phyloP scores from a whole-genome alignment of 2,329 filamentous ascomycete species.

The Rutstroemia sp. region DNA sequence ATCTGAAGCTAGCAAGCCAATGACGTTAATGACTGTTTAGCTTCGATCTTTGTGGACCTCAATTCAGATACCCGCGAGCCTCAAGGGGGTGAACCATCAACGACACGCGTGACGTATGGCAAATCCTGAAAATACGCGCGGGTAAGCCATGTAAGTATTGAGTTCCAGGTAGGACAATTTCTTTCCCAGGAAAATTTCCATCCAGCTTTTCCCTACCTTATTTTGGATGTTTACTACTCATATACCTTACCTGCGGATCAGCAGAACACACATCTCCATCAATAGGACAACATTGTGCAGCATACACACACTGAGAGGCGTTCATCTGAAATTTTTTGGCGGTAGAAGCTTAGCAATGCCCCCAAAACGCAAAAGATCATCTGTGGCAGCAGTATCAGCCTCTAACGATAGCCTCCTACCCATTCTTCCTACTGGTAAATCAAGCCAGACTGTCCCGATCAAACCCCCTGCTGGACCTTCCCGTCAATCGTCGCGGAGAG shows the following conservation, averaged over 20 bases:
- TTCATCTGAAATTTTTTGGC: neutral
- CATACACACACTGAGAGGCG: neutral
- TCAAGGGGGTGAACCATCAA: neutral
- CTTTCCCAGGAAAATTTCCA: neutral
- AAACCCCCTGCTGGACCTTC: conserved; percentile 14
- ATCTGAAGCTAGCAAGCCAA: neutral
- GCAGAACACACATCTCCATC: neutral
- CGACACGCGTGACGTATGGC: neutral
- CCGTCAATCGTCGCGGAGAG: conserved; percentile 17
- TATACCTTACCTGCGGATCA: neutral
- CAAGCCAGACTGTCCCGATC: neutral
- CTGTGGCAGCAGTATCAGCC: conserved; percentile 2
- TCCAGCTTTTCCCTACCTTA: neutral
- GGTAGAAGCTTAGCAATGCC: conserved; percentile 15
- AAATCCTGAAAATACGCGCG: neutral
- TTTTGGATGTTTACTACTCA: conserved; percentile 4
- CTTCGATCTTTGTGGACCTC: neutral
- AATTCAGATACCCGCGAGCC: neutral
- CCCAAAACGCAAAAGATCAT: conserved; percentile 26
- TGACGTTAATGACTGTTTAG: neutral
- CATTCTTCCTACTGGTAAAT: conserved; percentile 10
- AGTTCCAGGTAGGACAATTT: neutral
- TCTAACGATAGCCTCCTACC: neutral
- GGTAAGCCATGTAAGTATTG: neutral
- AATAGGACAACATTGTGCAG: neutral